phyloP scores from a whole-genome alignment of 129 eudicot species.

The Flaveria trinervia region DNA sequence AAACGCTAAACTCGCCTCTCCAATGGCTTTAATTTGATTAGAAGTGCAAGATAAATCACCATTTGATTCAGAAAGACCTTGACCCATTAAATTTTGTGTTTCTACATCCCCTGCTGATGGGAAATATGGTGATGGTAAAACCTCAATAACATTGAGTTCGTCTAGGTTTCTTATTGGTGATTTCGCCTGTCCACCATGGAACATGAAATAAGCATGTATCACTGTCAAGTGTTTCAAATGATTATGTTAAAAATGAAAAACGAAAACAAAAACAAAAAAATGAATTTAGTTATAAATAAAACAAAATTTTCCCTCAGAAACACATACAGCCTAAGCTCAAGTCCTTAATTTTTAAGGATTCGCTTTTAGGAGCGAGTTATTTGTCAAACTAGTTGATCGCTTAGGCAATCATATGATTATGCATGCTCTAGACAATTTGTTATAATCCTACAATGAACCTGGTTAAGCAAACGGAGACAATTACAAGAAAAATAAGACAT shows the following conservation, averaged over 20 bases:
- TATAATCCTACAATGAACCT: neutral
- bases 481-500: neutral
- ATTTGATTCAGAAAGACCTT: conserved; percentile 17
- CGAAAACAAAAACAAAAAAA: neutral
- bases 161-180: conserved; percentile 84
- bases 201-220: neutral
- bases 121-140: conserved; percentile 64
- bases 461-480: neutral
- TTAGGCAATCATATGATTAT: conserved; percentile 9
- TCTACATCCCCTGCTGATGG: conserved; percentile 56
- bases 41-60: conserved; percentile 16
- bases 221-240: conserved; percentile 2
- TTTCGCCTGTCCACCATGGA: conserved; percentile 72
- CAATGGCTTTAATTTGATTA: conserved; percentile 26
- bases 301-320: neutral
- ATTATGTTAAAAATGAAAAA: too few relatives aligned
- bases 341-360: neutral
- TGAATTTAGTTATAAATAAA: neutral
- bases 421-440: neutral
- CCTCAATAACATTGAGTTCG: conserved; percentile 72
- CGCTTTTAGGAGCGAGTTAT: conserved; percentile 2
- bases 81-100: conserved; percentile 30
- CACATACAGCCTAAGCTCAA: neutral
- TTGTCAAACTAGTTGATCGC: neutral
- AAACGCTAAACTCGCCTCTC: conserved; percentile 51